These are phyloP conservation scores for Plasmodium chabaudi DNA, from an alignment of 169 alveolate species.

Conservation along the genomic window DNA sequence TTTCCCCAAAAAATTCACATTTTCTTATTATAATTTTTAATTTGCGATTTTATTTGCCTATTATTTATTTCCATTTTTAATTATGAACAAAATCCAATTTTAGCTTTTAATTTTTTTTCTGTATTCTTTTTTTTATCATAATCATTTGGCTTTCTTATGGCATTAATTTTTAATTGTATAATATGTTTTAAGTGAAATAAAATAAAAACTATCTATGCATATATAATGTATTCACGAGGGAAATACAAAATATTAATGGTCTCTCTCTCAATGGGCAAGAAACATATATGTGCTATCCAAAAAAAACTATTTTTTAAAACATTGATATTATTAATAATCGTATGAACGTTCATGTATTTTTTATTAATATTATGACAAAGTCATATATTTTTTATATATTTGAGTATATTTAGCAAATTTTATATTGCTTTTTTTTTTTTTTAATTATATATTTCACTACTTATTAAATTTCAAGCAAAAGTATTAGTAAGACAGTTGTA, in stretches of 20 bases:
- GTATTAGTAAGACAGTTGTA: conserved; percentile 2
- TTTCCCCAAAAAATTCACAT: not conserved
- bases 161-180: conserved; percentile 5
- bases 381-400: not conserved
- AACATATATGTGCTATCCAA: too few species aligned
- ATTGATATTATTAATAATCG: not conserved
- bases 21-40: not conserved
- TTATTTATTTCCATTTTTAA: not conserved
- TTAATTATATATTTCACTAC: not conserved
- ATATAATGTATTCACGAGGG: not conserved
- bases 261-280: too few species aligned
- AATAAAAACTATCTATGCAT: not conserved
- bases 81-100: conserved; percentile 1
- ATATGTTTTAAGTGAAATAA: not conserved
- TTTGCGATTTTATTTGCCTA: not conserved
- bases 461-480: not conserved
- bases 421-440: conserved; percentile 1
- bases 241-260: too few species aligned
- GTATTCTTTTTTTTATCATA: not conserved
- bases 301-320: not conserved
- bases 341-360: conserved; percentile 3
- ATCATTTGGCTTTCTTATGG: not conserved
- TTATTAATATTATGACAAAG: conserved; percentile 1
- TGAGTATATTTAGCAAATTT: not conserved
- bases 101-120: not conserved